Base-by-base conservation (phyloP, 768 basidiomycete genomes). In the Postia placenta region DNA sequence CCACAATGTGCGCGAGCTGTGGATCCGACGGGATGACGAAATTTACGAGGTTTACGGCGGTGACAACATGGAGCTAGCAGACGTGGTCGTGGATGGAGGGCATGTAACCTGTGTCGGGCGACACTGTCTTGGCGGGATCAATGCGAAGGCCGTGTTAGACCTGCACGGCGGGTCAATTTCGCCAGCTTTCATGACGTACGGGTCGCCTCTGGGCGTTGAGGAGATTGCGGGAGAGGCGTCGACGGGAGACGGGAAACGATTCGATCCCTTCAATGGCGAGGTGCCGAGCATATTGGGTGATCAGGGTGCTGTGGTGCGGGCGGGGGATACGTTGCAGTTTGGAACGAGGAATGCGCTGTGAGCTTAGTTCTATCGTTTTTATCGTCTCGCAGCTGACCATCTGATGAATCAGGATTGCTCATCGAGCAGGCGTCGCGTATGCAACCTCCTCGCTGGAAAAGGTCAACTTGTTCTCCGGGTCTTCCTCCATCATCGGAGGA, bases 241-340 rank as follows among this genome's bases (percentile, higher is more conserved):
- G 2, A 92, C 89, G 0, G 76, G 70, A 35, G 87, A 92, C 60
- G 91, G 90, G 2, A 49, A 56, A 1, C 71, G 80, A 9, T 72
- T 70, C 44, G 85, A 85, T 52, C 76, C 84, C 24, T 61, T 83
- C 58, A 20, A 60, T 69, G 26, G 53, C 51, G n/a, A 62, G 20
- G 60, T 78, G 47, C 81, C 83, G 2, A 57, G 60, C 23, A 64
- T 86, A 24, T 42, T 81, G 5, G 76, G 74, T 17, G 83, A 79
- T 4, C 64, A 71, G n/a, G 67, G 63, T 22, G 67, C 70, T 0
- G 56, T 88, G n/a, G 66, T 80, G 7, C 75, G 76, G 28, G 88
- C 84, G n/a, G 76, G 73, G 0, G 89, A 92, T 62, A 87, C 88
- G 0, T 70, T 87, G n/a, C 66, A 77, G 41, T 89, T 83, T 60